Evolutionary conservation across 768 basidiomycete species (phyloP), one percentile per base, ranked within the genome.

Genomic region (Tricholoma terreum): DNA sequence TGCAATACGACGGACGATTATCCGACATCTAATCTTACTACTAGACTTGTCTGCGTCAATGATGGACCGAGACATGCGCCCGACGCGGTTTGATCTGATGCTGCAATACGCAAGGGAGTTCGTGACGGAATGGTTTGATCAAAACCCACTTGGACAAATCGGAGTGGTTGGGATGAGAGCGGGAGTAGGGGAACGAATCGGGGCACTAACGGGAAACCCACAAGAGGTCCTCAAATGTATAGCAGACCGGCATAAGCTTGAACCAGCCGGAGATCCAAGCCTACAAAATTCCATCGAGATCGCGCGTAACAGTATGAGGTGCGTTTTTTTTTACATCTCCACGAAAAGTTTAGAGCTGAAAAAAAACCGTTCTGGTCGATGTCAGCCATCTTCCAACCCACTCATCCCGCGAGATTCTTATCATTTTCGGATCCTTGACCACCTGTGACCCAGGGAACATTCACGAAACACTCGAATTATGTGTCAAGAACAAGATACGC

Each of bases 381-480:
- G n/a, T 21, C 10, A 98, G 97, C 64, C 97, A 99, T 68, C 82
- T 99, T n/a, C 97, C 97, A 1, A 91, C 92, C 0, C 94, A 98
- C 61, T 96, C 95, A 12, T 98, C 97, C 0, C 87, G 95, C 34
- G 97, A 99, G 75, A 92, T 96, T 45, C 77, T 98, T 52, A 83
- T 97, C 64, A 84, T 98, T 36, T 98, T 95, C 67, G 95, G 97
- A 24, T 96, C 95, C 6, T 75, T 99, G 27, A 98, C 97, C 1
- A 97, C 94, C 1, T 94, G 93, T 68, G 97, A 99, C 67, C 97
- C 97, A 5, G 92, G 94, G 19, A 97, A 96, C 62, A 94, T 99
- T 58, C 93, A 96, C 61, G 89, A 95, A 59, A 94, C 94, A 0
- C 79, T 99, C n/a, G 84, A 89, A n/a, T 81, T 82, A 2, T 93